Conservation (phyloP, 1,284 basidiomycete genomes). For the Ustilago hordei region DNA sequence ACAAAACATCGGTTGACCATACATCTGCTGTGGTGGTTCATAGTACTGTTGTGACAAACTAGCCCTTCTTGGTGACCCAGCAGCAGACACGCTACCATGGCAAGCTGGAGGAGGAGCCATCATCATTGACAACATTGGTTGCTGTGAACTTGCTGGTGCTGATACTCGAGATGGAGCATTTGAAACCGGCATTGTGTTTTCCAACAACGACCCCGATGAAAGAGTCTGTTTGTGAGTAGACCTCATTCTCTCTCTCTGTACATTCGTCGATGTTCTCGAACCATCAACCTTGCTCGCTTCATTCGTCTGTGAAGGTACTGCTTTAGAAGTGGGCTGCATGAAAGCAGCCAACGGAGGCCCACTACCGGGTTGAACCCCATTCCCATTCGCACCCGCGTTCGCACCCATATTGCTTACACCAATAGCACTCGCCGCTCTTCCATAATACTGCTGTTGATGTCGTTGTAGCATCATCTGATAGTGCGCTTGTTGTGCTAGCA, state of each 20-base stretch:
- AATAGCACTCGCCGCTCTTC: slow-evolving; percentile 34
- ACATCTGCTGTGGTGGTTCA: slow-evolving; percentile 6
- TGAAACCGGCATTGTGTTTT: not conserved
- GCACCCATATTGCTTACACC: slow-evolving; percentile 19
- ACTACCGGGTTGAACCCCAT: slow-evolving; percentile 5
- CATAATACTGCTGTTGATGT: slow-evolving; percentile 50
- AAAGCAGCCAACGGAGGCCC: slow-evolving; percentile 43
- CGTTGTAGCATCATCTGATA: slow-evolving; percentile 48
- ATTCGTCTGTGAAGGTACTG: not conserved
- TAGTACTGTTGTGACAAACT: slow-evolving; percentile 17
- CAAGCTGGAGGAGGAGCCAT: slow-evolving; percentile 40
- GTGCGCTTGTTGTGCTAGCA: slow-evolving; percentile 49
- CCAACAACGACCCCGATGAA: slow-evolving; percentile 16
- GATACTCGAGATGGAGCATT: not conserved
- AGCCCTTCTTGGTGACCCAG: not conserved
- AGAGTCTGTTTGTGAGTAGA: slow-evolving; percentile 17
- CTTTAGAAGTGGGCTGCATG: slow-evolving; percentile 32
- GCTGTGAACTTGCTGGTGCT: not conserved
- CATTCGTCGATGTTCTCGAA: not conserved
- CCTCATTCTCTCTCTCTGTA: not conserved
- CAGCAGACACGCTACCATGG: not conserved
- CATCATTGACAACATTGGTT: slow-evolving; percentile 55
- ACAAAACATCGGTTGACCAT: slow-evolving; percentile 17
- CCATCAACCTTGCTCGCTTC: not conserved
- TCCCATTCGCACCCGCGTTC: slow-evolving; percentile 31